Base-by-base conservation (phyloP, 164 flowering plant genomes). In the Hamamelis virginiana region DNA sequence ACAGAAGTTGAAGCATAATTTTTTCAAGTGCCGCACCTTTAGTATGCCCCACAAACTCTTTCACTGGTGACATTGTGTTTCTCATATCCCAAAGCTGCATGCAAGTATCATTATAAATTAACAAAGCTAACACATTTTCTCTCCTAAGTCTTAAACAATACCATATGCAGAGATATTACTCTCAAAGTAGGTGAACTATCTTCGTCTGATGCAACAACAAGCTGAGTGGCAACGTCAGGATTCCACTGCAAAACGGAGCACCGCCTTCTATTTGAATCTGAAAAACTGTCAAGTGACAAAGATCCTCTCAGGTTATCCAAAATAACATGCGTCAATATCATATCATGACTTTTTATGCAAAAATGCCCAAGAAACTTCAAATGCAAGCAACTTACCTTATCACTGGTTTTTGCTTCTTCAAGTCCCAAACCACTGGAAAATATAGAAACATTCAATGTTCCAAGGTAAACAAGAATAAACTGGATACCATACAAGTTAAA, bases 201-300 rank as follows among this genome's bases (percentile, higher is more conserved):
- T 67, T 96, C 99, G 79, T 96, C 98, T n/a, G 98, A 93, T 71
- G 99, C 99, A 77, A 93, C 91, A 71, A 96, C 80, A 44, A 96
- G 90, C 76, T 93, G 97, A 33, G 98, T 96, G 19, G 97, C 91
- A 80, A 86, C 66, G 68, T 91, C 98, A 66, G 99, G 99, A 76
- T 93, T 77, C 99, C 99, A 96, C 79, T 96, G 99, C 78, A 96
- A 79, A 66, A 91, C 99, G 72, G 99, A 96, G 84, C 97, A 91
- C 45, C 97, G 84, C 75, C 95, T 87, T 83, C 88, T 86, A 76
- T 72, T 69, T 67, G 99, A 78, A 83, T 93, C 99, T 64, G 89
- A 57, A 76, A 96, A 91, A 72, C 99, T 96, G 89, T 28, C 52
- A 69, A 52, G 70, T 67, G 45, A 52, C 9, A 75, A 9, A 66